These are phyloP conservation scores for Vigna hirtella DNA, from an alignment of 306 rosid genomes.

Conservation along the genomic window DNA sequence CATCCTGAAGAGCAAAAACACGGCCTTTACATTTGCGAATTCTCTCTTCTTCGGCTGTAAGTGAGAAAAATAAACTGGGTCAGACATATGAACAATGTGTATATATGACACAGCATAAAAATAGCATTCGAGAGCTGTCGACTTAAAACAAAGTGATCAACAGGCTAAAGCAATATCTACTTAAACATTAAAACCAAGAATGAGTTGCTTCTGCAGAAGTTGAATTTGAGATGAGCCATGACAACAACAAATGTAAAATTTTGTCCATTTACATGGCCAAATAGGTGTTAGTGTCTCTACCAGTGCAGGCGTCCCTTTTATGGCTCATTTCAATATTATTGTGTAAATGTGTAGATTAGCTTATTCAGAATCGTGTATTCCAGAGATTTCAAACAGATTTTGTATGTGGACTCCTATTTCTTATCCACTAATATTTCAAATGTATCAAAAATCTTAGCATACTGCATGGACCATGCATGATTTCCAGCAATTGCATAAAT, in stretches of 20 bases:
- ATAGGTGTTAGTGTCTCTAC: not conserved
- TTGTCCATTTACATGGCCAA: not conserved
- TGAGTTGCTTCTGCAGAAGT: not conserved
- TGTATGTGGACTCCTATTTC: too few species aligned
- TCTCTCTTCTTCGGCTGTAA: conserved; percentile 93
- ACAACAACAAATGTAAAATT: not conserved
- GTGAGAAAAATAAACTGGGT: conserved; percentile 11
- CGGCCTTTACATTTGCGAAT: conserved; percentile 91
- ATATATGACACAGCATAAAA: conserved; percentile 1
- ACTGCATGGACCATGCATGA: conserved; percentile 17
- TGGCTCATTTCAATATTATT: not conserved
- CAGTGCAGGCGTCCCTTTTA: not conserved
- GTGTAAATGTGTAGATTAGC: not conserved
- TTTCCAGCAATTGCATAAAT: conserved; percentile 31
- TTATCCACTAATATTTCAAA: not conserved
- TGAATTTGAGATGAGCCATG: not conserved
- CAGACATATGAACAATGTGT: conserved; percentile 5
- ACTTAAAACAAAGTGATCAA: not conserved
- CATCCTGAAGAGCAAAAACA: conserved; percentile 94
- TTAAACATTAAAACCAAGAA: not conserved
- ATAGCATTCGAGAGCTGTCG: not conserved
- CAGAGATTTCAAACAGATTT: too few species aligned
- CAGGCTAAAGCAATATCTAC: not conserved
- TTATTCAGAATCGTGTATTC: conserved; percentile 1
- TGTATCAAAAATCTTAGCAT: not conserved